Evolutionary conservation across 495 filamentous ascomycete species (phyloP).

Genomic region (Xylaria acuta): DNA sequence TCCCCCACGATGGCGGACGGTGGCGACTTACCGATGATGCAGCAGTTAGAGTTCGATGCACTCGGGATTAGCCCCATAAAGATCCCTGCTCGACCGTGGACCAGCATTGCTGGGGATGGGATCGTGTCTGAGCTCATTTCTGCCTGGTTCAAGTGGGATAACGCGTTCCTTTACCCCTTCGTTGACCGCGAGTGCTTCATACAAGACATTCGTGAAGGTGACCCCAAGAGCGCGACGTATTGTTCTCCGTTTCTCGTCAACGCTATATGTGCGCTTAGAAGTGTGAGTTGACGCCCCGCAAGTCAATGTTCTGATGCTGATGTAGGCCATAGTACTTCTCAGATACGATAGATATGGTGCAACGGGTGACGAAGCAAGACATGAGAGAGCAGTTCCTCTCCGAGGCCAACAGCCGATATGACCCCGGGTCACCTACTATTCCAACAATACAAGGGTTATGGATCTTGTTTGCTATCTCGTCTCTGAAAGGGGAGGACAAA

Average conservation of each 20-base stretch:
- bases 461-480: constrained; percentile 27
- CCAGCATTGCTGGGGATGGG: constrained; percentile 53
- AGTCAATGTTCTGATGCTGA: neutral
- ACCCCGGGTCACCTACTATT: constrained; percentile 18
- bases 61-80: constrained; percentile 36
- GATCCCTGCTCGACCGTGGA: constrained; percentile 60
- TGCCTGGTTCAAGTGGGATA: constrained; percentile 61
- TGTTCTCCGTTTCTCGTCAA: constrained; percentile 63
- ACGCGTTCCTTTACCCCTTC: constrained; percentile 48
- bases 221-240: constrained; percentile 40
- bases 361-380: constrained; percentile 5
- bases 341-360: constrained; percentile 18
- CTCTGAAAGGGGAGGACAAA: constrained; percentile 25
- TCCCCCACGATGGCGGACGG: neutral
- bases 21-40: neutral
- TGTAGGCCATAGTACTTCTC: constrained; percentile 10
- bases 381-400: constrained; percentile 23
- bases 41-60: constrained; percentile 27
- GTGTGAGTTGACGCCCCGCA: constrained; percentile 36
- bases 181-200: constrained; percentile 58
- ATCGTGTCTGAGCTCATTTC: constrained; percentile 61
- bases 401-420: constrained; percentile 30
- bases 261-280: constrained; percentile 53
- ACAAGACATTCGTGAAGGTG: constrained; percentile 48
- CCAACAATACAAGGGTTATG: constrained; percentile 28